These are phyloP conservation scores for Xylaria intraflava DNA, from an alignment of 495 filamentous ascomycete species.

Conservation along the genomic window DNA sequence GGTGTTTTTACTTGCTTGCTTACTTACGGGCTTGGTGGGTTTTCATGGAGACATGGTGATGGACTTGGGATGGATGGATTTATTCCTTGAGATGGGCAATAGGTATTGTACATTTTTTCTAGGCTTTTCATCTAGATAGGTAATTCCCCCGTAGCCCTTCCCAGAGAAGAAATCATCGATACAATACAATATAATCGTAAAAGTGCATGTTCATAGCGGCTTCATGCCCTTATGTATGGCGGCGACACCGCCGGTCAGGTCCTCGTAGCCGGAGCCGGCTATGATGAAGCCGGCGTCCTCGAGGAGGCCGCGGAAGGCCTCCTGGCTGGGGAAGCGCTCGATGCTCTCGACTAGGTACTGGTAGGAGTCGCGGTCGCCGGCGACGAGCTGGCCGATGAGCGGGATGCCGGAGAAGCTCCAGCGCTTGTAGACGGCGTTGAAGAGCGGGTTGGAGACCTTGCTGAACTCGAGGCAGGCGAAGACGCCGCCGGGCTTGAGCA, in stretches of 20 bases:
- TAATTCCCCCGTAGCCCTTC: too few relatives aligned
- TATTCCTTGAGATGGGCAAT: background rate
- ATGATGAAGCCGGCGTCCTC: conserved; percentile 79
- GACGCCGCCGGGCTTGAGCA: conserved; percentile 88
- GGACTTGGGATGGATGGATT: background rate
- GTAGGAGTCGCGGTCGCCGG: conserved; percentile 90
- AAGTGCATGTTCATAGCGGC: conserved; percentile 52
- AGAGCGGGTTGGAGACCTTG: conserved; percentile 63
- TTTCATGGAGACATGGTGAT: too few relatives aligned
- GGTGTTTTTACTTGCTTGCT: background rate
- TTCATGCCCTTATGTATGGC: conserved; percentile 97
- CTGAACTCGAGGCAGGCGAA: conserved; percentile 97
- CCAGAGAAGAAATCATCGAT: background rate
- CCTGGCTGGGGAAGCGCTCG: conserved; percentile 82
- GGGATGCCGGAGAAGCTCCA: conserved; percentile 96
- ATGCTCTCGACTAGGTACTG: conserved; percentile 99
- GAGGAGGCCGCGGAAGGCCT: conserved; percentile 81
- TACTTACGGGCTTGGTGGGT: too few relatives aligned
- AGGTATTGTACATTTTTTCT: background rate
- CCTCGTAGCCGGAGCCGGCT: conserved; percentile 74
- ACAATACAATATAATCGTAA: too few relatives aligned
- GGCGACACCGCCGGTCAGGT: conserved; percentile 85
- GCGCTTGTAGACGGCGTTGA: conserved; percentile 85
- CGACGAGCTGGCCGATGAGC: conserved; percentile 89
- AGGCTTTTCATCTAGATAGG: too few relatives aligned